phyloP scores from a whole-genome alignment of 805 yeast genomes.

The Sugiyamaella chiloensis region DNA sequence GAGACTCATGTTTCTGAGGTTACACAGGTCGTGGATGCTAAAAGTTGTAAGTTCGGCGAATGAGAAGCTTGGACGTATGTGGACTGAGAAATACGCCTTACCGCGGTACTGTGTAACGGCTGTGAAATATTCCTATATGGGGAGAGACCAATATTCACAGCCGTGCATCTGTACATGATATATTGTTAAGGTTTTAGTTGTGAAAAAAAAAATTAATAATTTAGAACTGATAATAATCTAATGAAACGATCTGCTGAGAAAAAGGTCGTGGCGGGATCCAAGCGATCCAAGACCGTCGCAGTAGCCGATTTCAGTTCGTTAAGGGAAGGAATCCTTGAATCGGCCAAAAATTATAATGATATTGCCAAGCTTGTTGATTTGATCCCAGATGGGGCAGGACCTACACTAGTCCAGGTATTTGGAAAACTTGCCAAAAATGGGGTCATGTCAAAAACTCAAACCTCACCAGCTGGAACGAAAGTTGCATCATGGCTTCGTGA shows the following conservation, averaged over 20 bases:
- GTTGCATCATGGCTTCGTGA: slow-evolving; percentile 63
- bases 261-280: neutral
- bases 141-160: neutral
- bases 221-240: too few species aligned
- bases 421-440: slow-evolving; percentile 45
- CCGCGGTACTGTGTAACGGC: neutral
- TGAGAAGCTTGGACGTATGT: neutral
- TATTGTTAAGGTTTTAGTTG: neutral
- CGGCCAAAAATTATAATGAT: slow-evolving; percentile 54
- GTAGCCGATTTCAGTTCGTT: neutral
- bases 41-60: slow-evolving; percentile 4
- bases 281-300: neutral
- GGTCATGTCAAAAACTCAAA: slow-evolving; percentile 32
- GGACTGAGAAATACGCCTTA: slow-evolving; percentile 1
- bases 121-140: neutral
- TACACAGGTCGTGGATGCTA: slow-evolving; percentile 1
- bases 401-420: slow-evolving; percentile 47
- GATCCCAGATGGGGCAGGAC: slow-evolving; percentile 28
- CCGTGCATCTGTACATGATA: neutral
- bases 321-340: slow-evolving; percentile 32
- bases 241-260: neutral
- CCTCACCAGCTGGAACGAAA: slow-evolving; percentile 40
- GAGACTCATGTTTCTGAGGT: slow-evolving; percentile 19
- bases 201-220: neutral
- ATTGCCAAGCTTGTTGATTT: slow-evolving; percentile 46